Base-by-base conservation (phyloP, 2,329 filamentous ascomycete species). In the Fusarium liriodendri region DNA sequence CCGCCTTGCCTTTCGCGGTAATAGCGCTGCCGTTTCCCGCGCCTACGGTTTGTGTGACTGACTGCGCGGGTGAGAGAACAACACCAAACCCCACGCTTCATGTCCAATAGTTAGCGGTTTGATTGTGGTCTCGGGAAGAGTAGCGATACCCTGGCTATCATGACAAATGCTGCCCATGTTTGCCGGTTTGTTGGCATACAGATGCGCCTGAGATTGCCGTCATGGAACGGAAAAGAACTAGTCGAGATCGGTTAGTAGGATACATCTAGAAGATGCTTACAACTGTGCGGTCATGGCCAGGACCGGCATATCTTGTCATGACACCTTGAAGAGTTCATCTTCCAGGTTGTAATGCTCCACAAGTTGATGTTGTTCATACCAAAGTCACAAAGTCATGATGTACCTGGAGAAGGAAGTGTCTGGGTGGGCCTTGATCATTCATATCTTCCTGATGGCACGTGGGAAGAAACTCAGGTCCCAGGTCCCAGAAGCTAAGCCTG, bases 1-100 rank as follows among this genome's bases (percentile, higher is more conserved):
- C 72, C 72, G 69, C 75, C 52, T 76, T 78, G 38, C 77, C 72
- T 10, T 62, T 78, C 66, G 47, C 16, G 65, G 77, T 20, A 52
- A 33, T 78, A 70, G 75, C 65, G 69, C 40, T 59, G 54, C 71
- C 64, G 64, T 67, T 57, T 72, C 55, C 37, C 52, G 40, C 58
- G 64, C 33, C 33, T 52, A 22, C 38, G 38, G 22, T 61, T 58
- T 67, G n/a, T 65, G 52, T 47, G 62, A 58, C 38, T 27, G 42
- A 22, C 14, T 37, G 54, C 1, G 9, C 54, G 37, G 33, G 8
- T 37, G 54, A 40, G 55, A 37, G 20, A 52, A 13, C 16, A 35
- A 29, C 37, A 66, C 58, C 52, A 52, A 58, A 74, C 71, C 71
- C 61, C 68, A 69, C 60, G 71, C 58, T 29, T 37, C 5, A 38